Base-by-base conservation (phyloP, 2,329 filamentous ascomycete species). In the Thermochaetoides dissita region DNA sequence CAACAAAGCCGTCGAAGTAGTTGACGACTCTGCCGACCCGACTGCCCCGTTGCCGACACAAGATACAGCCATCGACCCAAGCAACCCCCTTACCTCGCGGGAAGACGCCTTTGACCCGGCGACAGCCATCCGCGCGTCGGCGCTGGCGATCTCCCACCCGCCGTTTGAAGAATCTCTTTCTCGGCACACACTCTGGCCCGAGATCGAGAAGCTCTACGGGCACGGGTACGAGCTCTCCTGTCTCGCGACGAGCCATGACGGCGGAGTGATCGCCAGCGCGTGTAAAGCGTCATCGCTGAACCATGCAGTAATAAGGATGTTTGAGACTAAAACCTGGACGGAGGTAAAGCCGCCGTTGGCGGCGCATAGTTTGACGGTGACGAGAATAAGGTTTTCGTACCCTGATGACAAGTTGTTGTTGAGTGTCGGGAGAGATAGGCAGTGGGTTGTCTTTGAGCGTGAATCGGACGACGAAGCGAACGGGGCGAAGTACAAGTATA, bases 171-270 rank as follows among this genome's bases (percentile, higher is more conserved):
- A 96, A 59, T 81, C 85, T 42, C 75, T 98, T 2, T 82, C 87
- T 24, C 79, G 88, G 7, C 80, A 93, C 59, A 94, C 91, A 0
- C 76, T 98, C 30, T 98, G 88, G 87, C 91, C 91, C 3, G 91
- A 98, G 58, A 77, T 77, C 6, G 91, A 98, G 61, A 98, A 98
- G 65, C 73, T 98, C 1, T 98, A 98, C 62, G 91, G 91, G 2
- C 91, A 98, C 62, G 91, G 91, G 30, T 95, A 95, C 63, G 91
- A 98, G 61, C 89, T 98, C 39, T 94, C 86, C 2, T 83, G 85
- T 33, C 75, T 94, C 10, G 84, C 88, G 8, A 74, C 81, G 7
- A 86, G 78, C 54, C 74, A 84, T 55, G 79, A 87, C 53, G 81
- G 83, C 9, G 67, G 62, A 3, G 61, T 95, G 17, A 72, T 98